Evolutionary conservation across 345 rosid species (phyloP), one percentile per base, ranked within the genome.

Genomic region (Dimocarpus longan): DNA sequence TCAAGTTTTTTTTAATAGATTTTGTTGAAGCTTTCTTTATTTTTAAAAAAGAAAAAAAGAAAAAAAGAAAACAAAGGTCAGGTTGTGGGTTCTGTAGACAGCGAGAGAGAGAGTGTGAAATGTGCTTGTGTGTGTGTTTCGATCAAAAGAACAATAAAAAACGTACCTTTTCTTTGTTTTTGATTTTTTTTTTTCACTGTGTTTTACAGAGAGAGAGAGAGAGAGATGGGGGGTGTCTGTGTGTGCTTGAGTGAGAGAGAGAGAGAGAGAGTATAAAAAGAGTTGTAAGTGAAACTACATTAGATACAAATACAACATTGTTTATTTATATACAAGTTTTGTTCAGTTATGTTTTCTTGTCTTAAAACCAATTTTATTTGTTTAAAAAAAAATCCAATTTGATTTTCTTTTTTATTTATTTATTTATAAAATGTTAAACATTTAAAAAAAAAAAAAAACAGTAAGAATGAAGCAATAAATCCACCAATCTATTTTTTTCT

Each of bases 71-170:
- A n/a, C n/a, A 39, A 66, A 16, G 18, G 21, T 28, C n/a, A 37
- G 70, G 70, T 66, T 6, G 42, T 54, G 73, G 52, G 56, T 67
- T 75, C 26, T 64, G 70, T 26, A 75, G 39, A 42, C 19, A 19
- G 54, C 69, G 44, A 11, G 70, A 66, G 64, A 52, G 52, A 63
- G 82, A 68, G 10, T 6, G 72, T n/a, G 77, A 52, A 75, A 37
- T 44, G 21, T 72, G 48, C 65, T 19, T 65, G 71, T 11, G 72
- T 48, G 66, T 37, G 65, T 76, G 79, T 22, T 52, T 9, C 52
- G 65, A 76, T 66, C 40, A 76, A 76, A 66, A 70, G 5, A 8
- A 71, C 79, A 71, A 75, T 16, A 70, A 79, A 71, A 71, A 59
- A 5, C 10, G 68, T 24, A 72, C 75, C 71, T 76, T 76, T 50